phyloP scores from a whole-genome alignment of 768 basidiomycete genomes.

The Leccinum variicolor region DNA sequence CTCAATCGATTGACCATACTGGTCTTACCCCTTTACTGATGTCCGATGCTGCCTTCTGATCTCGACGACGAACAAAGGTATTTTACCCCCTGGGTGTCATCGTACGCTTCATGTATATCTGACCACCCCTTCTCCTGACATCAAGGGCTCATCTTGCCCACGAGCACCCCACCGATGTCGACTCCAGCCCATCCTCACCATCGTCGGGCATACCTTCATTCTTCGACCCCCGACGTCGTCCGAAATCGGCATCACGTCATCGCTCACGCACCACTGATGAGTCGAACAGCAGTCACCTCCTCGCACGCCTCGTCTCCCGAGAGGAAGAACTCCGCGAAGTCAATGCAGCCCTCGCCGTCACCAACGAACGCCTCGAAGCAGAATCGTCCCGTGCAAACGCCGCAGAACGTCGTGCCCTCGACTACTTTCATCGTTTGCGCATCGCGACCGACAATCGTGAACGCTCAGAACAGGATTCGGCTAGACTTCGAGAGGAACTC shows the following conservation, averaged over 20 bases:
- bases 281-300: conserved; percentile 28
- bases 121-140: neutral
- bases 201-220: conserved; percentile 20
- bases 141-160: conserved; percentile 25
- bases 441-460: conserved; percentile 38
- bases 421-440: conserved; percentile 41
- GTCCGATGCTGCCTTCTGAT: conserved; percentile 27
- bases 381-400: conserved; percentile 42
- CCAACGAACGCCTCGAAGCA: conserved; percentile 34
- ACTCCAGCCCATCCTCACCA: conserved; percentile 28
- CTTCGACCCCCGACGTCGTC: conserved; percentile 15
- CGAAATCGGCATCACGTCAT: conserved; percentile 27
- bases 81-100: neutral
- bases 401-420: conserved; percentile 46
- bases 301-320: conserved; percentile 26
- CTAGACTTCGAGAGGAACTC: conserved; percentile 40
- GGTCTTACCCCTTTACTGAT: conserved; percentile 12
- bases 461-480: conserved; percentile 36
- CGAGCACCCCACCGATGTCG: conserved; percentile 29
- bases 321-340: conserved; percentile 33
- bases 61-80: conserved; percentile 30
- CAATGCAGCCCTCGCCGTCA: conserved; percentile 24
- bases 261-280: conserved; percentile 27
- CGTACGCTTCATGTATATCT: neutral
- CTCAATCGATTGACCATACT: neutral